These are phyloP conservation scores for Phialophora tarda DNA, from an alignment of 2,329 filamentous ascomycete genomes.

Conservation along the genomic window DNA sequence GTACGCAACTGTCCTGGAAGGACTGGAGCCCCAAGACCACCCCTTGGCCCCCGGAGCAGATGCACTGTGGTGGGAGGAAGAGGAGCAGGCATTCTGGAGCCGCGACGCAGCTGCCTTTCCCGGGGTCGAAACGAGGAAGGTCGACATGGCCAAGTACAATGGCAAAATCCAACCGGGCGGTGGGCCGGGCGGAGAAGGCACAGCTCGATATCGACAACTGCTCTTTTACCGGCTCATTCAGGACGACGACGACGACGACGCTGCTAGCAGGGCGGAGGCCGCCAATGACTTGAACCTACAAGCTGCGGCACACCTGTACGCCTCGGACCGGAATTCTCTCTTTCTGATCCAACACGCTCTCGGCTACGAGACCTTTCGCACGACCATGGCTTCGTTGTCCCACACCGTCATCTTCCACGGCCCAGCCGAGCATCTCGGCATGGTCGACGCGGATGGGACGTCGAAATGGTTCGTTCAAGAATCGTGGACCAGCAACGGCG, in stretches of 20 bases:
- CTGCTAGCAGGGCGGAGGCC: slow-evolving; percentile 29
- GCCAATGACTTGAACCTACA: slow-evolving; percentile 58
- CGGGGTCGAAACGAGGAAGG: slow-evolving; percentile 57
- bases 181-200: slow-evolving; percentile 33
- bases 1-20: slow-evolving; percentile 43
- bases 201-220: slow-evolving; percentile 51
- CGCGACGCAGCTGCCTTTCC: slow-evolving; percentile 45
- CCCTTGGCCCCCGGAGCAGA: slow-evolving; percentile 46
- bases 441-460: slow-evolving; percentile 46
- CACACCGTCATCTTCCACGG: slow-evolving; percentile 58
- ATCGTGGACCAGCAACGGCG: slow-evolving; percentile 52
- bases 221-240: slow-evolving; percentile 55
- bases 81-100: slow-evolving; percentile 40
- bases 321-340: slow-evolving; percentile 62
- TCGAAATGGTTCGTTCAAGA: slow-evolving; percentile 59
- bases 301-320: slow-evolving; percentile 63
- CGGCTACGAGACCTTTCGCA: slow-evolving; percentile 49
- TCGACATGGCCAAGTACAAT: slow-evolving; percentile 60
- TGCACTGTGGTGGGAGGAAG: slow-evolving; percentile 46
- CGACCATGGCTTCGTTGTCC: slow-evolving; percentile 55
- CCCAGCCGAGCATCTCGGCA: slow-evolving; percentile 48
- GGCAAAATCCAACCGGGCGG: slow-evolving; percentile 38
- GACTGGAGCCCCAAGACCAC: slow-evolving; percentile 46
- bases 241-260: slow-evolving; percentile 45
- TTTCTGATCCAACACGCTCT: slow-evolving; percentile 59